Evolutionary conservation across 345 rosid species (phyloP), one percentile per base, ranked within the genome.

Genomic region (Citrus mangshanensis): DNA sequence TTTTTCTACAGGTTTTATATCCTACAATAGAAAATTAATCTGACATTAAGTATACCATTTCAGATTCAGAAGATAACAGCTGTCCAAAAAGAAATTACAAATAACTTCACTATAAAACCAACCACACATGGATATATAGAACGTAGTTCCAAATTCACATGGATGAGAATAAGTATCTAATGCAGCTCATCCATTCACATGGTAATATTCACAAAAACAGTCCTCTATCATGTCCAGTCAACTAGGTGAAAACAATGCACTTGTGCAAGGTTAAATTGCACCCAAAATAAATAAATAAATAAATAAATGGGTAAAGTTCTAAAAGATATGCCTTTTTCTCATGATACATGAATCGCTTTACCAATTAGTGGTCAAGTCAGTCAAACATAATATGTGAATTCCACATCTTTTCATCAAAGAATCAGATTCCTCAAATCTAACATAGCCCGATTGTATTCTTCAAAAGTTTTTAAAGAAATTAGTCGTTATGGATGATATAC

Each of bases 11-110:
- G 84, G 59, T 72, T 73, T 78, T 46, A 81, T 62, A 80, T 84
- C 93, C 95, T 89, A 70, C 73, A 88, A 62, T 77, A 75, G 54
- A 58, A 42, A 67, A 30, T 7, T 42, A 19, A 63, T 38, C 10
- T 19, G 25, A 65, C 56, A 19, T 66, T 46, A 61, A 32, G 56
- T 35, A 40, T 65, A 34, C 32, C 55, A 34, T 12, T n/a, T 19
- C 14, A 28, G 56, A 66, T 10, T 54, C 65, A 49, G 63, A 14
- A 42, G 34, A 27, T 22, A 12, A 42, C 58, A 46, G 73, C 16
- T 16, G 6, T 61, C 35, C 13, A 18, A 0, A 42, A 40, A 30
- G 32, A 5, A 12, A 4, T 9, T 40, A 5, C 18, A 37, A 25
- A 25, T 32, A 64, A 30, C n/a, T 64, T 16, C 6, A 18, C 30